Evolutionary conservation across 2,329 filamentous ascomycete genomes (phyloP), one percentile per base, ranked within the genome.

Genomic region (Fusarium miscanthi): DNA sequence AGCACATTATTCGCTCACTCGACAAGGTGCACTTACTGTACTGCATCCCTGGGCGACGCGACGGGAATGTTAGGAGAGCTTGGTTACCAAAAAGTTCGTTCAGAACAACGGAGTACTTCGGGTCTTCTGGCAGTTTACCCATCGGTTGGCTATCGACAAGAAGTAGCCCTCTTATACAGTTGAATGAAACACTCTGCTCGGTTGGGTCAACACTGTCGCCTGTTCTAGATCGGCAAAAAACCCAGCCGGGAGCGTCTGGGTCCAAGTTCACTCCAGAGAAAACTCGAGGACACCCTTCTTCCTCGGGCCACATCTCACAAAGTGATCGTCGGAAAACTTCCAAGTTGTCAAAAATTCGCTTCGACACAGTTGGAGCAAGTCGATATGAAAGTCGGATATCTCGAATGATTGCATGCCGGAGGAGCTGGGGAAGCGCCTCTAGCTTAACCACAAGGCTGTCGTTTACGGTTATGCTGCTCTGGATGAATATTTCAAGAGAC

Each of bases 21-120:
- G 16, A 33, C 31, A n/a, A 23, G 46, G n/a, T 51, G 11, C 30
- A 51, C 46, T 25, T 51, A 33, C 46, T 33, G 46, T 89, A 87
- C 2, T 83, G 84, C 88, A 92, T 91, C 1, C 87, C 88, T 0
- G 73, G 78, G 0, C 87, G 71, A 0, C 73, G 59, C 0, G 90
- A 91, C 0, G 89, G 87, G 33, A 78, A 88, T 0, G 85, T 87
- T 4, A 85, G 81, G 0, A 90, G 83, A 19, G 81, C 82, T 30
- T 88, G 84, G 6, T 85, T 80, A 0, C 88, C 88, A 74, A 92
- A 90, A 0, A 92, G 81, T 11, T 85, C 81, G 8, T 81, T 78
- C 27, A 90, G 80, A 2, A 75, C 58, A 7, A 81, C 69, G 0
- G 71, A 64, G 0, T 84, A 81, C 23, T 82, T 84, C 35, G 87